Evolutionary conservation across 805 yeast genomes (phyloP).

Genomic region (Suhomyces vadensis): DNA sequence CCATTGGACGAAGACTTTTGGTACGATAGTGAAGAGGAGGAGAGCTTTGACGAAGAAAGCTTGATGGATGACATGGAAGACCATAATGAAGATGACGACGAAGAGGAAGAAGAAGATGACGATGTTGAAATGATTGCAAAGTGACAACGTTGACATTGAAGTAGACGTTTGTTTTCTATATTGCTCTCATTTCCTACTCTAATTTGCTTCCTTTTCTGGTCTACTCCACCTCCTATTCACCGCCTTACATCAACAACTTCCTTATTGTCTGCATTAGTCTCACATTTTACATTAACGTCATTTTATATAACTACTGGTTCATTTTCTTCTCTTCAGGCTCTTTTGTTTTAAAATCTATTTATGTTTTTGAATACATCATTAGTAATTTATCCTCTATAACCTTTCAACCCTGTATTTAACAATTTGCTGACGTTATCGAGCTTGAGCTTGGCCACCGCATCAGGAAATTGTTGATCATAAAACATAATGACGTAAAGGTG

Average conservation of each 20-base stretch:
- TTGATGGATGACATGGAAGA: conserved; percentile 49
- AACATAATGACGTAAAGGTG: conserved; percentile 33
- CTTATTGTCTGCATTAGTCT: conserved; percentile 1
- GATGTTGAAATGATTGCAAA: conserved; percentile 22
- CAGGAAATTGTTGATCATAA: conserved; percentile 28
- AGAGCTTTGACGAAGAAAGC: conserved; percentile 48
- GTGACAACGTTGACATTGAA: too few relatives aligned
- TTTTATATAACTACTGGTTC: conserved; percentile 1
- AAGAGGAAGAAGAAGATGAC: conserved; percentile 60
- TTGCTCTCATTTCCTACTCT: too few relatives aligned
- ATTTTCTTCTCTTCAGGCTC: conserved; percentile 2
- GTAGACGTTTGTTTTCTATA: too few relatives aligned
- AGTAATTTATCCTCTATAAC: conserved; percentile 19
- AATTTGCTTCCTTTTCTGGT: neutral
- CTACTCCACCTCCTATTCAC: neutral
- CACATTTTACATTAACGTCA: conserved; percentile 3
- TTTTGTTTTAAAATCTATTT: conserved; percentile 1
- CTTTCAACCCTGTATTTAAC: conserved; percentile 35
- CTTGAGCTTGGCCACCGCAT: conserved; percentile 37
- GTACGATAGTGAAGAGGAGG: conserved; percentile 61
- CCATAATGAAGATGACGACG: conserved; percentile 57
- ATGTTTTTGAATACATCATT: neutral
- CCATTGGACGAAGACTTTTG: conserved; percentile 80
- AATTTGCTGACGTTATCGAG: conserved; percentile 32
- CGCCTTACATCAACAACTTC: neutral